These are phyloP conservation scores for Schoenoplectus tabernaemontani DNA, from an alignment of 202 grass and related monocot genomes.

Conservation along the genomic window DNA sequence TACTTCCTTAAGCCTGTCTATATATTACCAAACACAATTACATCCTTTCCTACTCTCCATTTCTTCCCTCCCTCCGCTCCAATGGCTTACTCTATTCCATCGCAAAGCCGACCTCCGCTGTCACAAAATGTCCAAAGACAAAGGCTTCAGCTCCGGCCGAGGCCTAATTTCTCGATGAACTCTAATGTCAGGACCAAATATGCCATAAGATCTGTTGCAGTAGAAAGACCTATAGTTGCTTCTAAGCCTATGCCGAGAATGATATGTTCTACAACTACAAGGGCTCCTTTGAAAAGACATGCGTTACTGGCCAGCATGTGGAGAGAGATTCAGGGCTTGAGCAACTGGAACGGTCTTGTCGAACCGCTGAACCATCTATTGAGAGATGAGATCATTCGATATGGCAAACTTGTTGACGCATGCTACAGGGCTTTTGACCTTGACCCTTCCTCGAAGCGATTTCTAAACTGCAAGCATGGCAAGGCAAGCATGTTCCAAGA, in stretches of 20 bases:
- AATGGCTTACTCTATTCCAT: conserved; percentile 24
- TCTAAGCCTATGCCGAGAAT: not conserved
- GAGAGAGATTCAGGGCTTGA: conserved; percentile 57
- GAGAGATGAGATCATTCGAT: conserved; percentile 52
- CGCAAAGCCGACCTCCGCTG: not conserved
- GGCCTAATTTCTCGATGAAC: not conserved
- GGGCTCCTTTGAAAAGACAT: not conserved
- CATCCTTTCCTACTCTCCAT: not conserved
- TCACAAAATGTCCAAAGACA: not conserved
- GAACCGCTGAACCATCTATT: conserved; percentile 33
- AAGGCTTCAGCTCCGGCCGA: not conserved
- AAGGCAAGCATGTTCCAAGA: conserved; percentile 39
- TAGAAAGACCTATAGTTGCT: not conserved
- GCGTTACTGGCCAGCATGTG: conserved; percentile 39
- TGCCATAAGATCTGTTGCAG: not conserved
- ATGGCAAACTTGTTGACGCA: conserved; percentile 52
- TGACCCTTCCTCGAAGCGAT: conserved; percentile 33
- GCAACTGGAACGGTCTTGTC: conserved; percentile 46
- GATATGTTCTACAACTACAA: not conserved
- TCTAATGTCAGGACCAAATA: not conserved
- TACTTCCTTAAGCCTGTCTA: not conserved
- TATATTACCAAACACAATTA: conserved; percentile 1
- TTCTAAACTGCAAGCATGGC: conserved; percentile 64
- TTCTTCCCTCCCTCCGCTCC: not conserved
- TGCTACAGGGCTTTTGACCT: conserved; percentile 79